Evolutionary conservation across 2,329 filamentous ascomycete species (phyloP).

Genomic region (Penicillium sp.): DNA sequence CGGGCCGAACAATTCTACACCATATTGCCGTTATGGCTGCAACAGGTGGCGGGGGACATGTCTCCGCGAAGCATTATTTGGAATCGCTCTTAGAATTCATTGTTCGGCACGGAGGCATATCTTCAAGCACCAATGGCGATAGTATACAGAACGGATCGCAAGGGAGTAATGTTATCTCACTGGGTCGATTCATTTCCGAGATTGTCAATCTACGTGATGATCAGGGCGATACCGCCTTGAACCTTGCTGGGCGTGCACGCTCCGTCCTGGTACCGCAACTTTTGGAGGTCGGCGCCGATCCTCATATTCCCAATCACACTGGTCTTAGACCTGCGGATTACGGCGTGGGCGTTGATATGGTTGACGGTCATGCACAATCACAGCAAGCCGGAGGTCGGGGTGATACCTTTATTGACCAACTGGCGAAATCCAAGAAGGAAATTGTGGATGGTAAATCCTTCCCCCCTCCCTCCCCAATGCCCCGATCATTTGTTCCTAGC

Average conservation of each 20-base stretch:
- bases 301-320: slow-evolving; percentile 86
- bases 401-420: slow-evolving; percentile 45
- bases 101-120: slow-evolving; percentile 75
- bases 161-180: slow-evolving; percentile 68
- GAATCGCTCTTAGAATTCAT: slow-evolving; percentile 94
- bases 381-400: slow-evolving; percentile 48
- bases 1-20: slow-evolving; percentile 88
- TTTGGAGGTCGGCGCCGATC: slow-evolving; percentile 90
- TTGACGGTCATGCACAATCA: slow-evolving; percentile 47
- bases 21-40: slow-evolving; percentile 96
- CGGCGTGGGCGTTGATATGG: slow-evolving; percentile 74
- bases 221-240: slow-evolving; percentile 90
- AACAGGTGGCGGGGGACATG: slow-evolving; percentile 87
- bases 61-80: slow-evolving; percentile 86
- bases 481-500: slow-evolving; percentile 23
- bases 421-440: slow-evolving; percentile 48
- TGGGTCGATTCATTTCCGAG: slow-evolving; percentile 93
- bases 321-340: slow-evolving; percentile 91
- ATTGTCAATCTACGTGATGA: slow-evolving; percentile 96
- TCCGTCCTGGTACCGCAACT: slow-evolving; percentile 98
- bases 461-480: not conserved
- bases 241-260: slow-evolving; percentile 88
- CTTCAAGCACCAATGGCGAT: slow-evolving; percentile 40
- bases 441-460: slow-evolving; percentile 43
- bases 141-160: slow-evolving; percentile 27